phyloP scores from a whole-genome alignment of 2,329 filamentous ascomycete genomes.

The Verticillium nonalfalfae region DNA sequence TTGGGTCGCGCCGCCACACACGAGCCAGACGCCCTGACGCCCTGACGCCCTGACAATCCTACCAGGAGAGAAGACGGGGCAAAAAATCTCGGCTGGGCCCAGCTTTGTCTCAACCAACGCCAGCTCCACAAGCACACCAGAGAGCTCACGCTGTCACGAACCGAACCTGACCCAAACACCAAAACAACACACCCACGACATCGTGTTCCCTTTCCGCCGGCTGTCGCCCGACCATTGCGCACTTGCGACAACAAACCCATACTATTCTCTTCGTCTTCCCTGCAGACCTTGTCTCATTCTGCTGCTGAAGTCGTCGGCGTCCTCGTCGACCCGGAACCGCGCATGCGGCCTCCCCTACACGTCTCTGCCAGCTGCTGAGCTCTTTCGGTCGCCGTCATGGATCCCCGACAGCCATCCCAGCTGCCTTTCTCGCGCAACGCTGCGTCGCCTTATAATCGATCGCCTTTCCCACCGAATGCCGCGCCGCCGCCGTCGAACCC shows the following conservation, averaged over 20 bases:
- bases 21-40: background rate
- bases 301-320: background rate
- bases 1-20: constrained; percentile 10
- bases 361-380: constrained; percentile 21
- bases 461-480: constrained; percentile 14
- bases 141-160: background rate
- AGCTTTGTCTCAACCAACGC: constrained; percentile 1
- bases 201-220: background rate
- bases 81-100: constrained; percentile 3
- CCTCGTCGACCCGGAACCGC: constrained; percentile 1
- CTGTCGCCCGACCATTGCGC: background rate
- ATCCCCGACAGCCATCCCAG: constrained; percentile 22
- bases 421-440: constrained; percentile 20
- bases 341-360: constrained; percentile 6
- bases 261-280: background rate
- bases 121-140: constrained; percentile 1
- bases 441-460: constrained; percentile 21
- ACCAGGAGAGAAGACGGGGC: background rate
- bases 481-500: constrained; percentile 6
- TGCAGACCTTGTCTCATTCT: background rate
- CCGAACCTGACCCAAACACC: background rate
- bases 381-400: constrained; percentile 17
- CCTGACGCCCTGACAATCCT: background rate
- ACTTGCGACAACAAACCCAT: background rate
- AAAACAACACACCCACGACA: constrained; percentile 1